phyloP scores from a whole-genome alignment of 2,329 filamentous ascomycete genomes.

The Penicillium digitatum region DNA sequence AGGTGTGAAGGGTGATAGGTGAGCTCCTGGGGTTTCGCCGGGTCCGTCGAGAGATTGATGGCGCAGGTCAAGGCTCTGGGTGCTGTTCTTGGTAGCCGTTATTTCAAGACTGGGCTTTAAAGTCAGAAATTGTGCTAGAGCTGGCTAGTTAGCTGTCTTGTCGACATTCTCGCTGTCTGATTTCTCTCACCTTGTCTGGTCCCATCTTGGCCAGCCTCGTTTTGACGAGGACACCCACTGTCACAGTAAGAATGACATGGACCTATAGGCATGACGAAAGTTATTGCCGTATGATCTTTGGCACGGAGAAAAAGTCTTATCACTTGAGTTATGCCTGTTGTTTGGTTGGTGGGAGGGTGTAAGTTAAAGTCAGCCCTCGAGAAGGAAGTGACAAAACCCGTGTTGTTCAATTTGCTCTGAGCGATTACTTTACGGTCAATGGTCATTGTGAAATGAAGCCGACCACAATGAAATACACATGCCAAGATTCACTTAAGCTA shows the following conservation, averaged over 20 bases:
- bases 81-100: no score
- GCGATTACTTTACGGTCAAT: background rate
- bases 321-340: background rate
- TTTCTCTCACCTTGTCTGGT: background rate
- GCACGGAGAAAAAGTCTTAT: background rate
- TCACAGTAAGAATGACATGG: background rate
- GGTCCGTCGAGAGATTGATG: background rate
- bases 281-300: background rate
- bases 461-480: background rate
- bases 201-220: background rate
- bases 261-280: background rate
- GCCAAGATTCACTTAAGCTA: background rate
- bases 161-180: background rate
- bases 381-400: background rate
- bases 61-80: background rate
- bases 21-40: background rate
- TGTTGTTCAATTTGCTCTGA: background rate
- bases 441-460: background rate
- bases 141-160: background rate
- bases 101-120: no score
- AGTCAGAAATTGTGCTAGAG: background rate
- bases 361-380: background rate
- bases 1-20: background rate
- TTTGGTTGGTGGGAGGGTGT: background rate
- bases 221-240: background rate